Base-by-base conservation (phyloP, 2,329 filamentous ascomycete species). In the Sarocladiaceae sp. region DNA sequence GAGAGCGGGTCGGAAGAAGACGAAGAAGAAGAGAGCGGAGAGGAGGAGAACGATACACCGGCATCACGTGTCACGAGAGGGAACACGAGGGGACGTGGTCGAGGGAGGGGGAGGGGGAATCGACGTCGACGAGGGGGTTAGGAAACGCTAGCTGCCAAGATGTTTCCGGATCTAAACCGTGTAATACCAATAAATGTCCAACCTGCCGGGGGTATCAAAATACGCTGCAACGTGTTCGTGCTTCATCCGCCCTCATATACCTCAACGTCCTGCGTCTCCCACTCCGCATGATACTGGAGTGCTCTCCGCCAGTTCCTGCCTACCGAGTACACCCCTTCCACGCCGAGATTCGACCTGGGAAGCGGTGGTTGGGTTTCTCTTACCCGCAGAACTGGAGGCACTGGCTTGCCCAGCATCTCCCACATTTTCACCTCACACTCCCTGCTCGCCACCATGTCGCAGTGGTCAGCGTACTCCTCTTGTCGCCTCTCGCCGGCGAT, bases 371-470 rank as follows among this genome's bases (percentile, higher is more conserved):
- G 58, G 16, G 60, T 54, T 5, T 57, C 55, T 20, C 54, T 48
- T 50, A 56, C 65, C 6, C 57, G 55, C 37, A 62, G 33, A 20
- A 59, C 59, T 46, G 55, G 55, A 0, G 64, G 66, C 2, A 68
- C 66, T 24, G 58, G 54, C 52, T 57, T 60, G 32, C 64, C 63
- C 16, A 76, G 48, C 13, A 74, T 46, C 9, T 56, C 52, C 73
- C 73, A 76, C 59, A 77, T 58, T 35, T 61, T 55, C 20, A 52
- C 48, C 51, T 76, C 73, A 24, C 69, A 70, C 19, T 58, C 51
- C 33, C 60, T 60, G 44, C 64, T 68, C 2, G 58, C 61, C 31
- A 59, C 58, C 13, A 58, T 57, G 48, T 77, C 73, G 12, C 59
- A 48, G 3, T 57, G 52, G 20, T 73, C 68, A 0, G 73, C 71